Conservation (phyloP, 2,329 filamentous ascomycete genomes). For the Talaromyces sp. region DNA sequence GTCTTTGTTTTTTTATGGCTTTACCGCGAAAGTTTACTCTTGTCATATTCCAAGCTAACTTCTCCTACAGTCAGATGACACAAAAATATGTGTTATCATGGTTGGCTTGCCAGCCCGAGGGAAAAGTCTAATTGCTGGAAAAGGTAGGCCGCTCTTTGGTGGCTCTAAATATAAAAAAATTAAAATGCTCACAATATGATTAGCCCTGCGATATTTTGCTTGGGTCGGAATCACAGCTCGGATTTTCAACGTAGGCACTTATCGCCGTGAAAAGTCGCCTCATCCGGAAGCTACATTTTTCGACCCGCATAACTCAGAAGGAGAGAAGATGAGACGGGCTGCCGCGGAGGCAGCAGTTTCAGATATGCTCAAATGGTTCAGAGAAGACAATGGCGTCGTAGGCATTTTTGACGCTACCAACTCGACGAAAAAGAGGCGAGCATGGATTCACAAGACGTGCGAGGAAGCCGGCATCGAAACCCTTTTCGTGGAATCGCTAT, state of each 20-base stretch:
- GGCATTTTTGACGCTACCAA: conserved; percentile 96
- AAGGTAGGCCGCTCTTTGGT: conserved; percentile 59
- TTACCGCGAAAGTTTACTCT: neutral
- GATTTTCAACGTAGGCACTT: conserved; percentile 96
- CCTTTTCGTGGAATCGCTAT: conserved; percentile 94
- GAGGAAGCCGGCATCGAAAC: conserved; percentile 74
- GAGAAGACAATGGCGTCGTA: conserved; percentile 68
- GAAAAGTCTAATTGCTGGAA: conserved; percentile 96
- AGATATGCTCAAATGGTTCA: conserved; percentile 95
- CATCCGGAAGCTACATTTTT: conserved; percentile 94
- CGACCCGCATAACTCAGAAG: conserved; percentile 81
- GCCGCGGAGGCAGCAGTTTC: conserved; percentile 87
- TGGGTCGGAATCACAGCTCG: conserved; percentile 93
- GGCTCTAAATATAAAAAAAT: neutral
- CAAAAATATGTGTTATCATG: conserved; percentile 97
- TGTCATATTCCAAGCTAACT: neutral
- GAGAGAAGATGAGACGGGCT: conserved; percentile 79
- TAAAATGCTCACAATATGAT: neutral
- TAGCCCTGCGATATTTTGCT: conserved; percentile 87
- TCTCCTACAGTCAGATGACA: conserved; percentile 78
- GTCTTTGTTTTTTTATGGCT: neutral
- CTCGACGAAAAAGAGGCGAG: conserved; percentile 80
- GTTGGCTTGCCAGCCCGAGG: conserved; percentile 91
- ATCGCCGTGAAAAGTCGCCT: conserved; percentile 82
- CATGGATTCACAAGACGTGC: conserved; percentile 85